phyloP scores from a whole-genome alignment of 805 yeast genomes.

The Sugiyamaella chiloensis region DNA sequence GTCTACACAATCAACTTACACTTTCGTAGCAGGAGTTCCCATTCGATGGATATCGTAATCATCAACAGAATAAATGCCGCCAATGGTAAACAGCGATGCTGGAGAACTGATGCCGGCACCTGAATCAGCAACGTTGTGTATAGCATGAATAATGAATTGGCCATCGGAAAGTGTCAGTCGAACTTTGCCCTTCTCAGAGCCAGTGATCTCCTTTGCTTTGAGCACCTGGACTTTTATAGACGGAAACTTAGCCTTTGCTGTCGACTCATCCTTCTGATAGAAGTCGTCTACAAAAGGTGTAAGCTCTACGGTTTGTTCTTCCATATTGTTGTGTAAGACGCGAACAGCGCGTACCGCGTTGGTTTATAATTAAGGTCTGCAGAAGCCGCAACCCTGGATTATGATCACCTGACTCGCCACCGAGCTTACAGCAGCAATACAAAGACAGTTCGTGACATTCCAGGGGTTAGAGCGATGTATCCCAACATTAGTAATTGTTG shows the following conservation, averaged over 20 bases:
- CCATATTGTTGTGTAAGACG: too few relatives aligned
- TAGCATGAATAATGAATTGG: not conserved
- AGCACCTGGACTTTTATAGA: constrained; percentile 8
- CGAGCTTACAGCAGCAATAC: too few relatives aligned
- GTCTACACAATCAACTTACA: too few relatives aligned
- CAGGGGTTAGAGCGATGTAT: too few relatives aligned
- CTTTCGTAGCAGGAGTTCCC: not conserved
- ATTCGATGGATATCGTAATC: constrained; percentile 9
- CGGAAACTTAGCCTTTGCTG: constrained; percentile 3
- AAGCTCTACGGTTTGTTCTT: not conserved
- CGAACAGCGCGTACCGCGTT: too few relatives aligned
- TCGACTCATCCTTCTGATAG: constrained; percentile 3
- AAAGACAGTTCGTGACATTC: too few relatives aligned
- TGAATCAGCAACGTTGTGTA: constrained; percentile 4
- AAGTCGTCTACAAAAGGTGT: constrained; percentile 3
- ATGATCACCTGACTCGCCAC: too few relatives aligned
- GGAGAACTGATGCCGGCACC: not conserved
- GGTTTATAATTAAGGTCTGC: too few relatives aligned
- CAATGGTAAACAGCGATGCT: constrained; percentile 6
- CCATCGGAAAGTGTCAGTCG: constrained; percentile 12
- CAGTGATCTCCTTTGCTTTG: constrained; percentile 10
- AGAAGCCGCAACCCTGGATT: too few relatives aligned
- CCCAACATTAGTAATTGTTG: too few relatives aligned
- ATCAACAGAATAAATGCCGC: constrained; percentile 2
- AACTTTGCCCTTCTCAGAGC: constrained; percentile 7